phyloP scores from a whole-genome alignment of 1,139 yeast genomes.

The Yamadazyma triangularis region DNA sequence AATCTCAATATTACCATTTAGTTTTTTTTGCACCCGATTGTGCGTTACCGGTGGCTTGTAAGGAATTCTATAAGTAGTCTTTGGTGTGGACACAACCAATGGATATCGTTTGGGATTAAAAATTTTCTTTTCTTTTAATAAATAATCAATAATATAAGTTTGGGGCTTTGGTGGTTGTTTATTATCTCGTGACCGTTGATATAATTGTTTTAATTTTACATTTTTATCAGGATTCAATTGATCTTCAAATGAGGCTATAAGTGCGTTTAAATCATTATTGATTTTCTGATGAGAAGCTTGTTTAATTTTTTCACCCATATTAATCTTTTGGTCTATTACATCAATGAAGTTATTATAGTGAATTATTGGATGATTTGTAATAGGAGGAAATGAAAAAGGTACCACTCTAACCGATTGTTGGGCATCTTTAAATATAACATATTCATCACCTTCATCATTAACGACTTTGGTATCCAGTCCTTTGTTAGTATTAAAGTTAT shows the following conservation, averaged over 20 bases:
- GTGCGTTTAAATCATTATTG: constrained; percentile 1
- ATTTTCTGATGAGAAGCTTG: neutral
- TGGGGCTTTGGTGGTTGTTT: constrained; percentile 3
- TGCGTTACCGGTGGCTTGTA: constrained; percentile 28
- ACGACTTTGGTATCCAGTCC: constrained; percentile 23
- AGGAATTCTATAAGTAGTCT: constrained; percentile 19
- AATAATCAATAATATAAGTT: constrained; percentile 1
- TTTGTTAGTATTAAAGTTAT: constrained; percentile 17
- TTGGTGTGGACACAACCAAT: constrained; percentile 22
- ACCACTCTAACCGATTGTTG: constrained; percentile 24
- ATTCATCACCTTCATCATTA: constrained; percentile 39
- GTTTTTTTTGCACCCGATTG: neutral
- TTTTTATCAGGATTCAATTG: constrained; percentile 3
- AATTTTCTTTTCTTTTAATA: neutral
- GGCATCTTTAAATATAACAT: constrained; percentile 32
- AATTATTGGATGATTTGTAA: too few species aligned
- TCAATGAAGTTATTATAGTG: constrained; percentile 24
- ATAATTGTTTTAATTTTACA: constrained; percentile 9
- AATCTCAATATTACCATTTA: constrained; percentile 15
- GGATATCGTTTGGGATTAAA: neutral
- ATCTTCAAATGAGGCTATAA: constrained; percentile 6
- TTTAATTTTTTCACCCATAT: neutral
- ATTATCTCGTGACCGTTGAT: constrained; percentile 5
- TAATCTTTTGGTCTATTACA: constrained; percentile 22
- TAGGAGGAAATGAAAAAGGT: too few species aligned